A percentile compares a stretch with the other conserved stretches of the same genome.
These are phyloP conservation scores for Magnusiomyces suaveolens DNA, from an alignment of 1,139 yeast species.

Conservation along the genomic window DNA sequence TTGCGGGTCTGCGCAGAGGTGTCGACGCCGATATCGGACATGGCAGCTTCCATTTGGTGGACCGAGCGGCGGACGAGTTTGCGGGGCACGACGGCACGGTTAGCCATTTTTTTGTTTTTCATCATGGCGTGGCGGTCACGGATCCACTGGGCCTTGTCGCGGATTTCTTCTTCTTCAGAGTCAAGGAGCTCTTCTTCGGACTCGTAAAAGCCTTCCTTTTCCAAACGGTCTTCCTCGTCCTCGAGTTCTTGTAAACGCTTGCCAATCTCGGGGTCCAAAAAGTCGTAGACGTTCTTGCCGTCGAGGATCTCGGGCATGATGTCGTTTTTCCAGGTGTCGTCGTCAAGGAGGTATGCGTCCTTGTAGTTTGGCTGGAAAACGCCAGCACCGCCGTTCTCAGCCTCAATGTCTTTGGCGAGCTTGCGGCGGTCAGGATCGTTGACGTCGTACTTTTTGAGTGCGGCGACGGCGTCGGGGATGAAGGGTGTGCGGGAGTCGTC, in stretches of 20 bases:
- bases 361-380: constrained; percentile 88
- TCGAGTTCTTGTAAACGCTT: constrained; percentile 89
- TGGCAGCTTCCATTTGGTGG: constrained; percentile 74
- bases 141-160: constrained; percentile 88
- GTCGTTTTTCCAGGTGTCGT: constrained; percentile 96
- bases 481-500: constrained; percentile 53
- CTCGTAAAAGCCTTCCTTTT: constrained; percentile 90
- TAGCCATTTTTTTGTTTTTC: constrained; percentile 83
- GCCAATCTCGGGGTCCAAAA: constrained; percentile 91
- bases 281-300: constrained; percentile 95
- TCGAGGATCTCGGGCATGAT: constrained; percentile 93
- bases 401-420: constrained; percentile 82
- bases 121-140: constrained; percentile 89
- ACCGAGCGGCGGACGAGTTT: constrained; percentile 71
- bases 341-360: constrained; percentile 83
- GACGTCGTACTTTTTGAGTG: constrained; percentile 56
- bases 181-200: constrained; percentile 49
- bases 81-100: constrained; percentile 88
- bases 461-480: constrained; percentile 67
- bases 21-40: constrained; percentile 86
- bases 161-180: constrained; percentile 62
- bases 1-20: constrained; percentile 45
- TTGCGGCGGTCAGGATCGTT: constrained; percentile 75
- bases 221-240: constrained; percentile 92
- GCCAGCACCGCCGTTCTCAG: constrained; percentile 97